Conservation (phyloP, 495 filamentous ascomycete species). For the Penicillium macrosclerotiorum region DNA sequence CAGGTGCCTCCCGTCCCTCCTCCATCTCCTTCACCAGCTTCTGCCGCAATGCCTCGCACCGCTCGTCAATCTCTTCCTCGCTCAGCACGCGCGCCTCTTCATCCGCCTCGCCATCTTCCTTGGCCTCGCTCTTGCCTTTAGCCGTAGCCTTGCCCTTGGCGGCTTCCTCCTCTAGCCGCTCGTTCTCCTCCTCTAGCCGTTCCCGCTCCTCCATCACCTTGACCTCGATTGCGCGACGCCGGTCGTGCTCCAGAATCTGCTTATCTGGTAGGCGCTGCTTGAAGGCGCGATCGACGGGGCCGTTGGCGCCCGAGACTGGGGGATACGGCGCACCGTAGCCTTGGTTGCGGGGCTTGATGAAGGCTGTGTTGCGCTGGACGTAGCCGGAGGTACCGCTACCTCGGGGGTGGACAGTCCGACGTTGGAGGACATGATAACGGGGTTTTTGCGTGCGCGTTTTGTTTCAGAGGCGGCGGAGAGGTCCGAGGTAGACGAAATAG, state of each 20-base stretch:
- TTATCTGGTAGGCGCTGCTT: slow-evolving; percentile 86
- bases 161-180: slow-evolving; percentile 33
- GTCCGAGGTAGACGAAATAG: background rate
- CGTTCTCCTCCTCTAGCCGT: slow-evolving; percentile 81
- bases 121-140: slow-evolving; percentile 44
- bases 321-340: slow-evolving; percentile 55
- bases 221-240: slow-evolving; percentile 82
- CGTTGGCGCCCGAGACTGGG: slow-evolving; percentile 26
- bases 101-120: slow-evolving; percentile 66
- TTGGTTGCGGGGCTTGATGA: slow-evolving; percentile 71
- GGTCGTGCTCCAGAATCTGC: slow-evolving; percentile 91
- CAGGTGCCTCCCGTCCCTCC: slow-evolving; percentile 52
- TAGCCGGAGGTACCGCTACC: slow-evolving; percentile 96
- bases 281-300: slow-evolving; percentile 51
- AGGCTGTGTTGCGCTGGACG: slow-evolving; percentile 90
- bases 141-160: slow-evolving; percentile 5
- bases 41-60: slow-evolving; percentile 30
- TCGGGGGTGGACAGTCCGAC: slow-evolving; percentile 95
- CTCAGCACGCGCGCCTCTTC: slow-evolving; percentile 62
- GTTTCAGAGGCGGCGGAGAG: background rate
- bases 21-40: slow-evolving; percentile 36
- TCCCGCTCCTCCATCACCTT: slow-evolving; percentile 90
- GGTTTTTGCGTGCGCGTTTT: background rate
- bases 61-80: slow-evolving; percentile 41
- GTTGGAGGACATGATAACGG: slow-evolving; percentile 79